Base-by-base conservation (phyloP, 441 rosid genomes). In the Populus tomentosa region DNA sequence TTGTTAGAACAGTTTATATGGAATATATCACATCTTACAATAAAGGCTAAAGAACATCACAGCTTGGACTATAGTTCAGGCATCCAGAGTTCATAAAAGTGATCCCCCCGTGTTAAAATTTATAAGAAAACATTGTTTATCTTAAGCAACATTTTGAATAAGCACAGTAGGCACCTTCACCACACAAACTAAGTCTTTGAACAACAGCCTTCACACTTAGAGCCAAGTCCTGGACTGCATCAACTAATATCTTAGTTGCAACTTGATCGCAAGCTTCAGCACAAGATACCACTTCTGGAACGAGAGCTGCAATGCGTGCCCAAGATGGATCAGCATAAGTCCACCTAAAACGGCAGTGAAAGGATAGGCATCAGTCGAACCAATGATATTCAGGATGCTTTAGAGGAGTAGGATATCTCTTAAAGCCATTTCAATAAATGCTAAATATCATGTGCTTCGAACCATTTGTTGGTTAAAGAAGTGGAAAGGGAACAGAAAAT, bases 291-390 rank as follows among this genome's bases (percentile, higher is more conserved):
- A 90, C 91, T 67, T 82, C 84, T 28, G 92, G 94, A 77, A 90
- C 91, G 76, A 90, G 91, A 21, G 90, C 91, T 14, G 91, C 88
- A 72, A 90, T 86, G 59, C 91, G 87, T 70, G 93, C 93, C 90
- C 93, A 90, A 40, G 91, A 90, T 74, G 89, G 88, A 84, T 90
- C 91, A 64, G 84, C 88, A 62, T 88, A 90, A 10, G 93, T 88
- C 93, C 91, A 90, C 87, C 93, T 90, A 80, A 70, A 75, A 69
- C 21, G n/a, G 56, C 38, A 78, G 26, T 77, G 42, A 77, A 62
- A 71, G 20, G 62, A 71, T 50, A 72, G 38, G 35, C 35, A 70
- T 65, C 71, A 77, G 65, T 64, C 28, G 30, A 63, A 18, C 53
- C 23, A 63, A 59, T 46, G 10, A 30, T 35, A 66, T 33, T 26